phyloP scores from a whole-genome alignment of 257 asterid genomes.

The Gynochthodes officinalis region DNA sequence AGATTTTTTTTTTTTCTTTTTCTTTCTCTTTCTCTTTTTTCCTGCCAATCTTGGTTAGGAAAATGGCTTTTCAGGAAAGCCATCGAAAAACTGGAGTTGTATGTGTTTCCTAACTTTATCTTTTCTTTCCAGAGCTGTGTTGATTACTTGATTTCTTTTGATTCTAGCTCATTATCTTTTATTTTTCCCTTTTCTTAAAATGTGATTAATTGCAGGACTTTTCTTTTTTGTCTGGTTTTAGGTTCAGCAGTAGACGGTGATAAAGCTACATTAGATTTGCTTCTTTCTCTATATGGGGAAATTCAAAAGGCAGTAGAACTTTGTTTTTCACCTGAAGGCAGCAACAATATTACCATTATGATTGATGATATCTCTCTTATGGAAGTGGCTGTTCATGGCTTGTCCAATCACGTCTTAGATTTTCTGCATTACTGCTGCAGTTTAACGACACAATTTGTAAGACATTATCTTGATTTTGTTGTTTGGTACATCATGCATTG shows the following conservation, averaged over 20 bases:
- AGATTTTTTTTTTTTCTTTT: neutral
- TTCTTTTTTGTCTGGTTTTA: conserved; percentile 1
- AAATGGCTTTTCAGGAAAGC: neutral
- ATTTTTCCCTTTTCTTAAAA: neutral
- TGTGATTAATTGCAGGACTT: too few relatives aligned
- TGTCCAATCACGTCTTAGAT: conserved; percentile 60
- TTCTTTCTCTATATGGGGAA: conserved; percentile 57
- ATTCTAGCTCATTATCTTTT: neutral
- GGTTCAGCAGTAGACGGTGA: conserved; percentile 41
- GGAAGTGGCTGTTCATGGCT: conserved; percentile 81
- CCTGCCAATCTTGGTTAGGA: neutral
- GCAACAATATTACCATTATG: conserved; percentile 41
- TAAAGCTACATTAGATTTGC: conserved; percentile 40
- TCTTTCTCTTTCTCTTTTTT: too few relatives aligned
- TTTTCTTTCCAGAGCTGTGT: neutral
- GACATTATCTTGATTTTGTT: conserved; percentile 16
- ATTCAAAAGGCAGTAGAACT: conserved; percentile 72
- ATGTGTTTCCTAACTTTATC: neutral
- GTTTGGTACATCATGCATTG: neutral
- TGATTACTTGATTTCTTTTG: neutral
- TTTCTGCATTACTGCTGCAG: conserved; percentile 78
- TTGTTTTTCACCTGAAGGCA: conserved; percentile 39
- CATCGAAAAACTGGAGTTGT: too few relatives aligned
- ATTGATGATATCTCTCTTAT: conserved; percentile 83
- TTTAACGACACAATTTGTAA: conserved; percentile 71